Evolutionary conservation across 2,329 filamentous ascomycete species (phyloP).

Genomic region (Fusarium cicatricum): DNA sequence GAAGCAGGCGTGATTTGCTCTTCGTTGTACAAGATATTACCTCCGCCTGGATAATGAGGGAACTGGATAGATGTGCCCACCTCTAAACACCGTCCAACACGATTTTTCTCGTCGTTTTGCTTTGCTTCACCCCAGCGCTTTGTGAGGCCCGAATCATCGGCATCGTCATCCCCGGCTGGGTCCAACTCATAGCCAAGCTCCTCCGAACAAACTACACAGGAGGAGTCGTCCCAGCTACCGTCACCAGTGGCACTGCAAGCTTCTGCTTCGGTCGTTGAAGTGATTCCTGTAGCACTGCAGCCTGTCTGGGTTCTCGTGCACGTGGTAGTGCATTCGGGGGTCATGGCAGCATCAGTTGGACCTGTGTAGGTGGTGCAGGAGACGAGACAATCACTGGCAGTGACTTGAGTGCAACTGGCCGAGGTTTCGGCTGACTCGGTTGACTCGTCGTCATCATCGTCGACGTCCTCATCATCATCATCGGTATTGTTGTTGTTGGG

Average conservation of each 20-base stretch:
- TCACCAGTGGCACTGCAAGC: constrained; percentile 7
- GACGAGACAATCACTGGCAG: constrained; percentile 13
- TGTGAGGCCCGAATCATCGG: too few species aligned
- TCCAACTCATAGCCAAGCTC: too few species aligned
- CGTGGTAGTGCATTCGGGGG: background rate
- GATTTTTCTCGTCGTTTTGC: too few species aligned
- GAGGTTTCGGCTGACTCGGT: background rate
- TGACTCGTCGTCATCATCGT: background rate
- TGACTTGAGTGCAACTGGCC: constrained; percentile 10
- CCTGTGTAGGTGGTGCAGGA: constrained; percentile 6
- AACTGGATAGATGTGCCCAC: too few species aligned
- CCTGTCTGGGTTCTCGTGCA: constrained; percentile 7
- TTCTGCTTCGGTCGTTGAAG: constrained; percentile 5
- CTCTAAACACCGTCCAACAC: too few species aligned
- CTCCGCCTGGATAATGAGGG: too few species aligned
- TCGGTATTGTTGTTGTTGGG: background rate
- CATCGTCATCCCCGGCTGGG: too few species aligned
- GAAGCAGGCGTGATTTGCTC: too few species aligned
- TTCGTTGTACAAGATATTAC: too few species aligned
- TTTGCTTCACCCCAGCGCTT: too few species aligned
- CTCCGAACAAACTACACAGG: background rate
- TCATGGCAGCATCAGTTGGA: background rate
- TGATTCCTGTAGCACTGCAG: constrained; percentile 6
- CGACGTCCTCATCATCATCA: constrained; percentile 2
- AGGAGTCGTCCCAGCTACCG: background rate